Evolutionary conservation across 2,329 filamentous ascomycete species (phyloP).

Genomic region (Chaetomiaceae sp.): DNA sequence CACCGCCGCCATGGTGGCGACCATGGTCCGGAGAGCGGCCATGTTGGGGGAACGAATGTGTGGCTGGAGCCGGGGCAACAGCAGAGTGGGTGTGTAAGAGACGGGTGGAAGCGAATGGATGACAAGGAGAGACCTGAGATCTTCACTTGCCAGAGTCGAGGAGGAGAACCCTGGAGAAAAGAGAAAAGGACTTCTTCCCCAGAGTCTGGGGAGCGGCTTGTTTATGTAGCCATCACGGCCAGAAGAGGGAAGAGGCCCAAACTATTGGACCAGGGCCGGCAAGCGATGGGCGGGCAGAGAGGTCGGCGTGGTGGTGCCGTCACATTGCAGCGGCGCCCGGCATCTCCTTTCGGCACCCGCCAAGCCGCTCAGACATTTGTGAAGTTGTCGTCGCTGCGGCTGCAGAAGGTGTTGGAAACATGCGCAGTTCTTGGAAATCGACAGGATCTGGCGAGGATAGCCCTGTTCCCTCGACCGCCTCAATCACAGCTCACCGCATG

Average conservation of each 20-base stretch:
- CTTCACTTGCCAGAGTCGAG: slow-evolving; percentile 1
- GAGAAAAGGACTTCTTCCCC: not conserved
- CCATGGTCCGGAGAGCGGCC: slow-evolving; percentile 32
- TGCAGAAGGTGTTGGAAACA: not conserved
- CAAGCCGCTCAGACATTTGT: not conserved
- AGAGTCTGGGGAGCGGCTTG: not conserved
- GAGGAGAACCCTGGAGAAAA: slow-evolving; percentile 13
- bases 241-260: not conserved
- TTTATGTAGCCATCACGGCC: slow-evolving; percentile 12
- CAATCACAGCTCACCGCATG: not conserved
- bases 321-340: not conserved
- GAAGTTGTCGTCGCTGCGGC: not conserved
- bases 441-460: not conserved
- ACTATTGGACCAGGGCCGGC: slow-evolving; percentile 7
- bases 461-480: not conserved
- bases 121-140: slow-evolving; percentile 5
- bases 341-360: slow-evolving; percentile 9
- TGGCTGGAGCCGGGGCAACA: slow-evolving; percentile 3
- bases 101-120: slow-evolving; percentile 2
- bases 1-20: slow-evolving; percentile 37
- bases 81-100: not conserved
- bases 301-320: not conserved
- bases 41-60: slow-evolving; percentile 27
- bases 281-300: not conserved
- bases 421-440: not conserved